phyloP scores from a whole-genome alignment of 768 basidiomycete genomes.

The Mycena epipterygia region DNA sequence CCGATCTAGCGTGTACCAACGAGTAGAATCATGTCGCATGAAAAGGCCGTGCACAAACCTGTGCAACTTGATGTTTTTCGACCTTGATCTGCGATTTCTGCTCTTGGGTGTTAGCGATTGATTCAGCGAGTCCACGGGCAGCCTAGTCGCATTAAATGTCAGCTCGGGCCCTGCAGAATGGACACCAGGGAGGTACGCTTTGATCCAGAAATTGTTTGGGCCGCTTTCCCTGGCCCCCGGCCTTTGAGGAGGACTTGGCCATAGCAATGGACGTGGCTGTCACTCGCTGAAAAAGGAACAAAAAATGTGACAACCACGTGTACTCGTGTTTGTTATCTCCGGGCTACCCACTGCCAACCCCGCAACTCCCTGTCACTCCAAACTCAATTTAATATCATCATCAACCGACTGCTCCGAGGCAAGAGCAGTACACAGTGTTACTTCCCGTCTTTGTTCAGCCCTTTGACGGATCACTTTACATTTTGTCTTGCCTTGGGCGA shows the following conservation, averaged over 20 bases:
- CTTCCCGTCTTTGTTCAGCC: conserved; percentile 4
- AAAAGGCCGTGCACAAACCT: conserved; percentile 47
- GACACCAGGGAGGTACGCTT: conserved; percentile 39
- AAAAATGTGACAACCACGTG: neutral
- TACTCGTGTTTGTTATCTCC: neutral
- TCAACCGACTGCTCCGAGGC: conserved; percentile 5
- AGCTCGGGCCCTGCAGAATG: neutral
- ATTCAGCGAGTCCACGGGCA: conserved; percentile 59
- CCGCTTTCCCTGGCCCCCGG: conserved; percentile 43
- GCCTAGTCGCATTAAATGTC: conserved; percentile 51
- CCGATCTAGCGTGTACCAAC: conserved; percentile 38
- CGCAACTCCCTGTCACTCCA: too few species aligned
- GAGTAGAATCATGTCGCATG: conserved; percentile 31
- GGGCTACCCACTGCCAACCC: too few species aligned
- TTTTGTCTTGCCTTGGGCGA: conserved; percentile 19
- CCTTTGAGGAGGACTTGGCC: conserved; percentile 18
- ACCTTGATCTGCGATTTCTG: conserved; percentile 55
- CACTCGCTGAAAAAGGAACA: conserved; percentile 18
- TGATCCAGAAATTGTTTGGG: conserved; percentile 53
- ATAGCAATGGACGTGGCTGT: neutral
- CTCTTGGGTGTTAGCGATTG: conserved; percentile 62
- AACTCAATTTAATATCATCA: too few species aligned
- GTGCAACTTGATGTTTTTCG: conserved; percentile 55
- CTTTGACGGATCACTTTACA: conserved; percentile 13
- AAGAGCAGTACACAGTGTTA: neutral